Evolutionary conservation across 768 basidiomycete genomes (phyloP).

Genomic region (Mycena galopus): DNA sequence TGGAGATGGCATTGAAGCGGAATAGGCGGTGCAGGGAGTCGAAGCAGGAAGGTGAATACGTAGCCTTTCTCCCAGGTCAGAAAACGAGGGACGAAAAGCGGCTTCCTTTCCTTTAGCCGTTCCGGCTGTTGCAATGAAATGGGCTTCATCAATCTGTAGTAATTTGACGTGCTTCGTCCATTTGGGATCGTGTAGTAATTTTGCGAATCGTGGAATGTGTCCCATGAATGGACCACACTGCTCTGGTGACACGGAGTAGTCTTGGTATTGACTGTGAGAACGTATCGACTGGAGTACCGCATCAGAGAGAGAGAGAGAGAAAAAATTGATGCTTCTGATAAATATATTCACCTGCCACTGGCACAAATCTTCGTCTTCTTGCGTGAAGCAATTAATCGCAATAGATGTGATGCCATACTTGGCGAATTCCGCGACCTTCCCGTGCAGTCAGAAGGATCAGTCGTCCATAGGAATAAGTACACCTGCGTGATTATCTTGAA

Average conservation of each 20-base stretch:
- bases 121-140: constrained; percentile 38
- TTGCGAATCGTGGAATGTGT: constrained; percentile 28
- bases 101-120: neutral
- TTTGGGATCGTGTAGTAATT: constrained; percentile 2
- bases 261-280: neutral
- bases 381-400: constrained; percentile 42
- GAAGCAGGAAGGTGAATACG: constrained; percentile 4
- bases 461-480: no score
- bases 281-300: no score
- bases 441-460: no score
- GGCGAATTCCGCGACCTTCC: constrained; percentile 37
- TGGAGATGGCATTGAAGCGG: neutral
- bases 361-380: constrained; percentile 32
- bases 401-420: constrained; percentile 37
- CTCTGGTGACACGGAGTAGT: constrained; percentile 34
- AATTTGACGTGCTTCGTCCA: constrained; percentile 21
- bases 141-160: constrained; percentile 36
- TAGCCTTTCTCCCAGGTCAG: neutral
- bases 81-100: constrained; percentile 4
- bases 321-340: neutral
- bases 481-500: no score
- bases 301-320: neutral
- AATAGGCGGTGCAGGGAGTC: constrained; percentile 4
- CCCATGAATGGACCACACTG: constrained; percentile 34
- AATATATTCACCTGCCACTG: no score